Percentiles rank a stretch among this genome's conserved stretches.
Evolutionary conservation across 768 basidiomycete species (phyloP).

Genomic region (Omphalotus guepiniiformis): DNA sequence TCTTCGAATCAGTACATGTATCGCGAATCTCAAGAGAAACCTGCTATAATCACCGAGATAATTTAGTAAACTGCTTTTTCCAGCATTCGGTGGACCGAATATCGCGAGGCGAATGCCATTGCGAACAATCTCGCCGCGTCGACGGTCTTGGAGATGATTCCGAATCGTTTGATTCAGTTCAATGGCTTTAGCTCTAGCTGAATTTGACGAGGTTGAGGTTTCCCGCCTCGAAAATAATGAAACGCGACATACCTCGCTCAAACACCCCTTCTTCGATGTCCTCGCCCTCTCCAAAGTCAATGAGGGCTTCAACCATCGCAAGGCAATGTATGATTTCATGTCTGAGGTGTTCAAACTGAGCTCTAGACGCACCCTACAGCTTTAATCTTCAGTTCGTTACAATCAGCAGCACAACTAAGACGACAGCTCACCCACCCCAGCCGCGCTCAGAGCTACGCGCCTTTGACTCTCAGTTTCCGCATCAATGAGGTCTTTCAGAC

Average conservation of each 20-base stretch:
- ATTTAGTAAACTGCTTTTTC: constrained; percentile 88
- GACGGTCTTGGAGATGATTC: constrained; percentile 60
- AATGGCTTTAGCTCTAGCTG: constrained; percentile 52
- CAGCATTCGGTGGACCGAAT: constrained; percentile 90
- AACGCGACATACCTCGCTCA: constrained; percentile 50
- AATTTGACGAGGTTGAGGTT: too few relatives aligned
- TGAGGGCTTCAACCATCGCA: constrained; percentile 80
- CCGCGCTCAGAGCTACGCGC: constrained; percentile 63
- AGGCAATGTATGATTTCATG: constrained; percentile 65
- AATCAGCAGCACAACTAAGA: background rate
- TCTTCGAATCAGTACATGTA: background rate
- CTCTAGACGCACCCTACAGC: constrained; percentile 58
- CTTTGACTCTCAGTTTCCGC: constrained; percentile 86
- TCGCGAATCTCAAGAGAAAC: background rate
- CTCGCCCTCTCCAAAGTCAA: constrained; percentile 92
- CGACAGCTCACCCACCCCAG: constrained; percentile 48
- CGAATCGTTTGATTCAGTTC: constrained; percentile 49
- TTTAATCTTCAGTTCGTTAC: constrained; percentile 7
- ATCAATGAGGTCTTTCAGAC: constrained; percentile 80
- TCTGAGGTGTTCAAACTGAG: constrained; percentile 61
- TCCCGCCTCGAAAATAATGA: background rate
- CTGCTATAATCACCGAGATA: constrained; percentile 55
- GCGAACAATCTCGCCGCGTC: constrained; percentile 79
- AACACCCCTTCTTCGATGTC: constrained; percentile 82
- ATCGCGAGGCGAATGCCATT: constrained; percentile 81